phyloP scores from a whole-genome alignment of 108 stramenopile species.

The Cyclotella atomus region DNA sequence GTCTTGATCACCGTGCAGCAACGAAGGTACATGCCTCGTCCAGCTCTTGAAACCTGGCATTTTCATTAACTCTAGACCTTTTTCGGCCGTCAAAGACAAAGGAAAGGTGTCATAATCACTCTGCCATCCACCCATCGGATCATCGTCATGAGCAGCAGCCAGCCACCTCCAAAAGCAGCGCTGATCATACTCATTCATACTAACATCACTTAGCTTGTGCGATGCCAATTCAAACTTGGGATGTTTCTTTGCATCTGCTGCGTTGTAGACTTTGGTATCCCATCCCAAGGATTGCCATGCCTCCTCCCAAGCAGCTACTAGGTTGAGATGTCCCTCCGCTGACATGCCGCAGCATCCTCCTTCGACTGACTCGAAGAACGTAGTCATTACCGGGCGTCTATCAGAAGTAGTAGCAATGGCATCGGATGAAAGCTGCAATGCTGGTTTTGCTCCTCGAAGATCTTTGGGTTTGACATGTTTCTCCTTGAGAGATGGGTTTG shows the following conservation, averaged over 20 bases:
- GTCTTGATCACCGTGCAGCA: background rate
- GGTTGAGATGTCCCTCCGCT: background rate
- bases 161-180: constrained; percentile 2
- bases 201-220: background rate
- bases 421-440: too few relatives aligned
- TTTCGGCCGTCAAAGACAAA: background rate
- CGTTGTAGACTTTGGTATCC: background rate
- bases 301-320: background rate
- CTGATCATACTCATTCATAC: background rate
- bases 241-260: background rate
- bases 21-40: background rate
- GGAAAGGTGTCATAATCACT: constrained; percentile 1
- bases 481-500: too few relatives aligned
- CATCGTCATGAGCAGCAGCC: background rate
- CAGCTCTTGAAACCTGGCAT: constrained; percentile 1
- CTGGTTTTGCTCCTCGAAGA: too few relatives aligned
- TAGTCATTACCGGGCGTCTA: background rate
- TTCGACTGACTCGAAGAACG: background rate
- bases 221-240: background rate
- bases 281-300: background rate
- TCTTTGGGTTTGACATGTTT: too few relatives aligned
- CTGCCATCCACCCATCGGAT: background rate
- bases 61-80: background rate
- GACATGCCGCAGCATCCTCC: constrained; percentile 2
- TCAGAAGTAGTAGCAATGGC: too few relatives aligned